A percentile compares a stretch with the other conserved stretches of the same genome.
These are phyloP conservation scores for Parsonsia alboflavescens DNA, from an alignment of 257 asterid genomes.

Conservation along the genomic window DNA sequence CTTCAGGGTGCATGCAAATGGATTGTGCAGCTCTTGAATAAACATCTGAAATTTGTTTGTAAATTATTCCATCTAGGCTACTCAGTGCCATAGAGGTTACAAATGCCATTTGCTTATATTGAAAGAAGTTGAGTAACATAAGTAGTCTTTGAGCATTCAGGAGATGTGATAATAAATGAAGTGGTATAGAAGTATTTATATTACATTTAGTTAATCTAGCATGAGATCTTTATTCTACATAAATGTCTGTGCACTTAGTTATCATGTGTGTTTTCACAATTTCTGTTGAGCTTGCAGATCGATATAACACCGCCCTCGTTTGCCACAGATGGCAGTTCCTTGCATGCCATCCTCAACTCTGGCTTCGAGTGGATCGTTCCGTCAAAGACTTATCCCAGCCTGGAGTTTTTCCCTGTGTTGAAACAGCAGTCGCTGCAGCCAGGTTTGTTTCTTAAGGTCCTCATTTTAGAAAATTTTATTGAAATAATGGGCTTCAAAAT, in stretches of 20 bases:
- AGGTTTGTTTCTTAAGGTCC: conserved; percentile 40
- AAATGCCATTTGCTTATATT: background rate
- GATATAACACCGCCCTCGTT: conserved; percentile 99
- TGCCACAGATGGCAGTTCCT: conserved; percentile 99
- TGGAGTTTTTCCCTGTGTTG: conserved; percentile 82
- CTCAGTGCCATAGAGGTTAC: background rate
- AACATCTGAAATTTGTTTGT: background rate
- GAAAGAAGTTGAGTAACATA: background rate
- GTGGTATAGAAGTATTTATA: background rate
- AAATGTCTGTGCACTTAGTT: conserved; percentile 7
- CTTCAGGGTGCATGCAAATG: background rate
- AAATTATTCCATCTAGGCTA: background rate
- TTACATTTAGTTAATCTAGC: background rate
- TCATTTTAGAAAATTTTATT: conserved; percentile 16
- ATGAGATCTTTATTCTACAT: conserved; percentile 12
- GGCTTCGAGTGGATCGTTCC: conserved; percentile 93
- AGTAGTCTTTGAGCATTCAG: background rate
- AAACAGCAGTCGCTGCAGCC: conserved; percentile 79
- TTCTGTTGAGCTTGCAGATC: conserved; percentile 93
- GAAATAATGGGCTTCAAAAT: conserved; percentile 18
- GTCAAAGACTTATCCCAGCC: conserved; percentile 55
- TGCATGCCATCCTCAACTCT: conserved; percentile 93
- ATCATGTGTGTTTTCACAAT: conserved; percentile 37
- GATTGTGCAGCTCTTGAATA: background rate
- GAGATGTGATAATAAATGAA: background rate